These are phyloP conservation scores for Naganishia kalamii DNA, from an alignment of 768 basidiomycete species.

Conservation along the genomic window DNA sequence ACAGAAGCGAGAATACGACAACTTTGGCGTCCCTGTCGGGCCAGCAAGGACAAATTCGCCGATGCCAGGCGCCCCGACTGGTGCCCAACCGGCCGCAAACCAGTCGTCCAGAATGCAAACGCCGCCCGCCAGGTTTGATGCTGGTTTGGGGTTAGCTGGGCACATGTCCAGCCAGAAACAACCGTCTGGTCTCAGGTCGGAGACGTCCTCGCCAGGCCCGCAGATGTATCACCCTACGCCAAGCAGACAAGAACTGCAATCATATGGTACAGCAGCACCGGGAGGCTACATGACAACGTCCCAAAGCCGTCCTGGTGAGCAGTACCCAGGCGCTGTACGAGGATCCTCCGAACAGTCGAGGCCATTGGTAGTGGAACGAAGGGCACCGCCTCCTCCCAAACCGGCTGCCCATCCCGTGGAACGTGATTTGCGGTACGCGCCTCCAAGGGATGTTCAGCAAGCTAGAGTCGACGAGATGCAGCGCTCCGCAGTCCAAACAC, in stretches of 20 bases:
- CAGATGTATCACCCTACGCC: slow-evolving; percentile 31
- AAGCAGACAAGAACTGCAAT: slow-evolving; percentile 29
- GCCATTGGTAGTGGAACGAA: slow-evolving; percentile 39
- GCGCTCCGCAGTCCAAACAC: not conserved
- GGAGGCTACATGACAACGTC: not conserved
- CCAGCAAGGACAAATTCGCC: slow-evolving; percentile 24
- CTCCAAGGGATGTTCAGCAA: not conserved
- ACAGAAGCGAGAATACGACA: slow-evolving; percentile 85
- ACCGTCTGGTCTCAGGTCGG: slow-evolving; percentile 51
- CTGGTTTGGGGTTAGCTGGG: slow-evolving; percentile 86
- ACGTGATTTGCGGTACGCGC: not conserved
- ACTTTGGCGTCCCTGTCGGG: slow-evolving; percentile 45
- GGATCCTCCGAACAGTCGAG: slow-evolving; percentile 17
- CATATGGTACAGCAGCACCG: not conserved
- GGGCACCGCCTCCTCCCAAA: slow-evolving; percentile 40
- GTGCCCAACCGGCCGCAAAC: not conserved
- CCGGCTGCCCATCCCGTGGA: slow-evolving; percentile 15
- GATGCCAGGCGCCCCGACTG: slow-evolving; percentile 27
- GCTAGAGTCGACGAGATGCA: not conserved
- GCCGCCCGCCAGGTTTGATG: slow-evolving; percentile 68
- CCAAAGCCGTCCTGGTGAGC: slow-evolving; percentile 2
- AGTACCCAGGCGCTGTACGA: slow-evolving; percentile 3
- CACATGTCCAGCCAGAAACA: slow-evolving; percentile 31
- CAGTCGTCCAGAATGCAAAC: not conserved
- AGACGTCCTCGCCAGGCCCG: slow-evolving; percentile 44